Conservation (phyloP, 495 filamentous ascomycete species). For the Penicillium tannophilum region DNA sequence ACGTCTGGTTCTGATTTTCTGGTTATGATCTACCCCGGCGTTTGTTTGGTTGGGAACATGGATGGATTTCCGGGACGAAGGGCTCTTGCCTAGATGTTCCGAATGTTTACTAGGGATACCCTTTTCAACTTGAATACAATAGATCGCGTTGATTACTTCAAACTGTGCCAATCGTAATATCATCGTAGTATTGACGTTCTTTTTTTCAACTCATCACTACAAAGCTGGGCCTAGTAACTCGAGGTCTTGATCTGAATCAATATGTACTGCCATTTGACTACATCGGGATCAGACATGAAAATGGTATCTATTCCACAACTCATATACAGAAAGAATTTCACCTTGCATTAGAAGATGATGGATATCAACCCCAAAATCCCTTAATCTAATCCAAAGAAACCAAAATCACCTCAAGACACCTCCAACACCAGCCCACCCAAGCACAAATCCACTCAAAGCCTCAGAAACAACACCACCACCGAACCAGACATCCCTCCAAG, state of each 20-base stretch:
- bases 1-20: conserved; percentile 1
- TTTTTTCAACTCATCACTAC: no score
- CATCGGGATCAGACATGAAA: no score
- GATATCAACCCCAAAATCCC: background rate
- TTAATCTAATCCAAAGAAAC: conserved; percentile 1
- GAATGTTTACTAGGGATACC: conserved; percentile 20
- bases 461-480: conserved; percentile 50
- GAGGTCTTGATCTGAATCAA: no score
- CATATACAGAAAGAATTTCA: background rate
- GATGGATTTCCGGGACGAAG: conserved; percentile 1
- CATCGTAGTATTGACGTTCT: background rate
- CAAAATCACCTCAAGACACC: conserved; percentile 46
- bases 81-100: background rate
- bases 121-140: conserved; percentile 9
- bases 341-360: background rate
- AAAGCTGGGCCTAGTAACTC: no score
- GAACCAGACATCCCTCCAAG: conserved; percentile 53
- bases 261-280: no score
- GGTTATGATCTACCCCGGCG: background rate
- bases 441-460: conserved; percentile 51
- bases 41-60: conserved; percentile 4
- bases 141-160: conserved; percentile 13
- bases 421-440: conserved; percentile 52
- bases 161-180: background rate
- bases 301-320: background rate